Percentiles rank a stretch among this genome's conserved stretches.
phyloP scores from a whole-genome alignment of 2,329 filamentous ascomycete genomes.

The Albifimbria verrucaria region DNA sequence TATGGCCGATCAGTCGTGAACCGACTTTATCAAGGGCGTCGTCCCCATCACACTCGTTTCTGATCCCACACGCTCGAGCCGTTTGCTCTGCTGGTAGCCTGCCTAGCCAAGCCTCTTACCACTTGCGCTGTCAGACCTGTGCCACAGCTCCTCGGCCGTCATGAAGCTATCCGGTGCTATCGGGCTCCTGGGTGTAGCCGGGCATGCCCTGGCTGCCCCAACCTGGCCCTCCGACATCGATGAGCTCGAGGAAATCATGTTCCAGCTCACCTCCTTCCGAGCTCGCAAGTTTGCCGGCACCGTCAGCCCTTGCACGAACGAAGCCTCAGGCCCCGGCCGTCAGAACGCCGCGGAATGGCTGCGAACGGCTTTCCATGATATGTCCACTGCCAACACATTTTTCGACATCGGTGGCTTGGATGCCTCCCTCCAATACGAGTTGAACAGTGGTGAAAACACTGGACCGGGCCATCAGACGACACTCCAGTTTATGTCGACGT shows the following conservation, averaged over 20 bases:
- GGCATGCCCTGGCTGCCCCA: constrained; percentile 39
- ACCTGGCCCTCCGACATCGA: constrained; percentile 60
- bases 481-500: constrained; percentile 51
- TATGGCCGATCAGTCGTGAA: too few relatives aligned
- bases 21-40: too few relatives aligned
- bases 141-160: not conserved
- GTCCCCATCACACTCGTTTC: not conserved
- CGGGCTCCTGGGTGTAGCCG: constrained; percentile 33
- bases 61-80: too few relatives aligned
- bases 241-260: constrained; percentile 63
- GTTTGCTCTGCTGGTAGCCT: too few relatives aligned
- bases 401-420: constrained; percentile 53
- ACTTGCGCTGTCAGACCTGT: not conserved
- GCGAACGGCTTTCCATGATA: constrained; percentile 59
- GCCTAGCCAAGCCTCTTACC: too few relatives aligned
- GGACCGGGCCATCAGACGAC: constrained; percentile 54
- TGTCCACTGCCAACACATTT: constrained; percentile 50
- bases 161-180: constrained; percentile 10
- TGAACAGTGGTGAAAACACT: constrained; percentile 51
- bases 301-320: constrained; percentile 54
- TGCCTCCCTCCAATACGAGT: constrained; percentile 58
- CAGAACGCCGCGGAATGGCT: constrained; percentile 61
- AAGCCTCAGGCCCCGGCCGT: constrained; percentile 50
- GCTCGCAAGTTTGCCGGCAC: constrained; percentile 53
- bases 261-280: constrained; percentile 52